These are phyloP conservation scores for Dalbergia cochinchinensis DNA, from an alignment of 306 rosid species.

Conservation along the genomic window DNA sequence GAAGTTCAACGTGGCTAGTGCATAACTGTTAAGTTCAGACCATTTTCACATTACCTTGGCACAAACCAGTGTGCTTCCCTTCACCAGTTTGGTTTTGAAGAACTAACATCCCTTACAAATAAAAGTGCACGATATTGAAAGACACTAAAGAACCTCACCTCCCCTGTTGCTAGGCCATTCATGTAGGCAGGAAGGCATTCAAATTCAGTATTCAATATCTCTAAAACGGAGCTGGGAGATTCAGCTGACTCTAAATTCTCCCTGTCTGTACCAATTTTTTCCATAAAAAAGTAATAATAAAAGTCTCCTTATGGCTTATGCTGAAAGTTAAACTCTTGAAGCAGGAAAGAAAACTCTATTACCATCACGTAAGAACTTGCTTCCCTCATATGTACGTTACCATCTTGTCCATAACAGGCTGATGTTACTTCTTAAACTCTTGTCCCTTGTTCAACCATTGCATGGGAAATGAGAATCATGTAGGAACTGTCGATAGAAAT, in stretches of 20 bases:
- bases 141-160: conserved; percentile 64
- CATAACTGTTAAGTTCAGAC: too few relatives aligned
- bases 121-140: conserved; percentile 24
- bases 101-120: too few relatives aligned
- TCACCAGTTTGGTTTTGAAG: too few relatives aligned
- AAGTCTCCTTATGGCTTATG: neutral
- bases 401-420: conserved; percentile 30
- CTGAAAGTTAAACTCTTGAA: neutral
- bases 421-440: conserved; percentile 41
- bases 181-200: conserved; percentile 83
- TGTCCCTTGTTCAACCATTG: conserved; percentile 46
- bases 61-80: too few relatives aligned
- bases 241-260: conserved; percentile 49
- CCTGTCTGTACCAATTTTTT: conserved; percentile 44
- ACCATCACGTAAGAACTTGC: conserved; percentile 48
- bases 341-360: conserved; percentile 15
- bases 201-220: conserved; percentile 65
- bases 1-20: too few relatives aligned
- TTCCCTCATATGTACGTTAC: conserved; percentile 46
- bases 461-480: conserved; percentile 39
- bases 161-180: conserved; percentile 88
- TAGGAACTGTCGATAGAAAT: conserved; percentile 37
- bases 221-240: conserved; percentile 52
- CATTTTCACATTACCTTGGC: too few relatives aligned
- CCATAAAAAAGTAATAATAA: conserved; percentile 8